A percentile compares a stretch with the other conserved stretches of the same genome.
Evolutionary conservation across 2,329 filamentous ascomycete species (phyloP).

Genomic region (Fusarium mangiferae): DNA sequence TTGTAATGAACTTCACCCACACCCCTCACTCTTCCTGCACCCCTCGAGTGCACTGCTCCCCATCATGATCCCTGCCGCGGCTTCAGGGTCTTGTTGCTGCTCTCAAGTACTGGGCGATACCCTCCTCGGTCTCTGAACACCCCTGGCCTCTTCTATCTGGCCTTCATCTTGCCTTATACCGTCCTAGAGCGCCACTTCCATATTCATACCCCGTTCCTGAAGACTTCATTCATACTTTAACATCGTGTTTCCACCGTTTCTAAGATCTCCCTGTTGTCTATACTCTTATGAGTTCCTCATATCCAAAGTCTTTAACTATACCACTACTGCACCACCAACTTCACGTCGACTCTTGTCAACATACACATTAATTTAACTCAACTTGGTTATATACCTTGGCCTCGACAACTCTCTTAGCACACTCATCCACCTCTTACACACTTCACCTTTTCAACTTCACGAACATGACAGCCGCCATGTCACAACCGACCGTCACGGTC

Average conservation of each 20-base stretch:
- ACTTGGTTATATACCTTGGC: conserved; percentile 3
- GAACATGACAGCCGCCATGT: conserved; percentile 61
- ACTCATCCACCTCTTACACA: conserved; percentile 4
- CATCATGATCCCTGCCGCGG: conserved; percentile 34
- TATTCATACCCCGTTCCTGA: conserved; percentile 32
- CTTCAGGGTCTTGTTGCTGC: conserved; percentile 37
- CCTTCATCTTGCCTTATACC: conserved; percentile 31
- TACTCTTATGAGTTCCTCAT: conserved; percentile 14
- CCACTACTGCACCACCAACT: conserved; percentile 9
- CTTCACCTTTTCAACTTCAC: conserved; percentile 5
- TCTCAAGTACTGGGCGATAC: conserved; percentile 40
- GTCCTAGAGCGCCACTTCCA: conserved; percentile 37
- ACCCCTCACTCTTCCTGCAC: conserved; percentile 2
- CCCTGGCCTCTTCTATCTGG: conserved; percentile 33
- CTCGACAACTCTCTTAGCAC: conserved; percentile 16
- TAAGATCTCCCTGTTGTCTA: conserved; percentile 13
- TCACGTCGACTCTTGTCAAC: conserved; percentile 2
- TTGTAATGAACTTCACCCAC: conserved; percentile 4
- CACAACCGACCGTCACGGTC: conserved; percentile 55
- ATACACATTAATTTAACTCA: conserved; percentile 26
- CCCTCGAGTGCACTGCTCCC: conserved; percentile 19
- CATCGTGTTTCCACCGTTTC: conserved; percentile 16
- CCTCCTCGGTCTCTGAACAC: conserved; percentile 32
- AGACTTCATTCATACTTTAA: conserved; percentile 36
- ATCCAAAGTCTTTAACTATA: conserved; percentile 5